A percentile compares a stretch with the other conserved stretches of the same genome.
Evolutionary conservation across 176 grass and related monocot species (phyloP).

Genomic region (Puccinellia tenuiflora): DNA sequence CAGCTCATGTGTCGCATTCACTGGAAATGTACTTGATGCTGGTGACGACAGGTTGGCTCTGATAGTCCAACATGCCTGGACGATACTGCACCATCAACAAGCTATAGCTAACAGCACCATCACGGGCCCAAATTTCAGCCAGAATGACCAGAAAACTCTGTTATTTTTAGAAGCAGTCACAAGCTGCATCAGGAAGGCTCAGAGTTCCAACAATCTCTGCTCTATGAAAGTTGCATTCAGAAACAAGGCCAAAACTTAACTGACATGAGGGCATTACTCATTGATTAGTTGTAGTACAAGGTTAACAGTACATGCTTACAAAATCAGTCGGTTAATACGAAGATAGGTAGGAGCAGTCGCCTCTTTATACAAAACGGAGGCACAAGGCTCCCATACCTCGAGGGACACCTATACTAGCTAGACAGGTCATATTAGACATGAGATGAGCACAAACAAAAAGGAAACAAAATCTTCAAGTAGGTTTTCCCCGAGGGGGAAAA

Average conservation of each 20-base stretch:
- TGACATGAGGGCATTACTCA: not conserved
- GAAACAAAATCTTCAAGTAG: constrained; percentile 24
- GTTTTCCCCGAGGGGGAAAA: not conserved
- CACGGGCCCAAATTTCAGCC: too few relatives aligned
- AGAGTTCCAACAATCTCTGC: not conserved
- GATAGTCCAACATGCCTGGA: not conserved
- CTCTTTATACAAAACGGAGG: constrained; percentile 46
- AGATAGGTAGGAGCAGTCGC: constrained; percentile 19
- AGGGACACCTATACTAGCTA: constrained; percentile 12
- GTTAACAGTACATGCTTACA: constrained; percentile 9
- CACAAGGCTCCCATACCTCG: constrained; percentile 13
- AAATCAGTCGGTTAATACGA: not conserved
- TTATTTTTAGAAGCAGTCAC: not conserved
- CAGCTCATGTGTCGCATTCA: constrained; percentile 21
- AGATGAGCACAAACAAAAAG: not conserved
- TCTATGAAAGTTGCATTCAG: not conserved
- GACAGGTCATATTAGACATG: constrained; percentile 25
- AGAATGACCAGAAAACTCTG: not conserved
- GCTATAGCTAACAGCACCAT: not conserved
- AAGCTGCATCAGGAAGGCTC: not conserved
- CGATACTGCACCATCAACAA: not conserved
- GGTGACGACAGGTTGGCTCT: not conserved
- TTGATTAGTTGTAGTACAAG: constrained; percentile 19
- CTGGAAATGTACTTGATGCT: not conserved
- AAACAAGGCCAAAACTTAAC: not conserved